Percentiles rank a stretch among this genome's conserved stretches.
Evolutionary conservation across 495 filamentous ascomycete species (phyloP).

Genomic region (Aspergillus nanangensis): DNA sequence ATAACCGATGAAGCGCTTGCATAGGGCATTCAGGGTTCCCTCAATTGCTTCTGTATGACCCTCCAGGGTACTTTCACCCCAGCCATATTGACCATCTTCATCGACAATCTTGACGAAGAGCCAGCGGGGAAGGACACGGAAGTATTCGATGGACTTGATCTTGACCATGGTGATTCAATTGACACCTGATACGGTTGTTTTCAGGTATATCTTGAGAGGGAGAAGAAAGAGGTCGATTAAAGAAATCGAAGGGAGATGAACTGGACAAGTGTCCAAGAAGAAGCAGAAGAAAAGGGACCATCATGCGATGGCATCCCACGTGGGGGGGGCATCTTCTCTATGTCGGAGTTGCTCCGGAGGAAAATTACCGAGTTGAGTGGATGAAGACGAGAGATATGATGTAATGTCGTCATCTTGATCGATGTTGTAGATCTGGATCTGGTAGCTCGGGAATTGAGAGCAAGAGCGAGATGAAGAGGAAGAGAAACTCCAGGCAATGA

Average conservation of each 20-base stretch:
- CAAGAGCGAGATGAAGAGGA: background rate
- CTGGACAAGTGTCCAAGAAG: background rate
- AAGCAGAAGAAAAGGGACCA: background rate
- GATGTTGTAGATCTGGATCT: background rate
- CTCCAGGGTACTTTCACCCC: constrained; percentile 76
- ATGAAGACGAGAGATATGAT: too few species aligned
- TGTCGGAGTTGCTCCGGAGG: background rate
- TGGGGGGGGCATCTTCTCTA: background rate
- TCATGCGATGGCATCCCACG: background rate
- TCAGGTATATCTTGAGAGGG: background rate
- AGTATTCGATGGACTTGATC: constrained; percentile 69
- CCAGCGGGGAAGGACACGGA: constrained; percentile 70
- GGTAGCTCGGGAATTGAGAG: background rate
- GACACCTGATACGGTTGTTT: too few species aligned
- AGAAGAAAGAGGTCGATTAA: background rate
- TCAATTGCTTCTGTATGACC: constrained; percentile 74
- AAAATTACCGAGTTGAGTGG: background rate
- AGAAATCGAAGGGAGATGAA: background rate
- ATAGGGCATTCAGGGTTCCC: constrained; percentile 66
- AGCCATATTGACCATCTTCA: constrained; percentile 59
- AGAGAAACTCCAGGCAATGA: too few species aligned
- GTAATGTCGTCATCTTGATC: background rate
- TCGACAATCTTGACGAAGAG: constrained; percentile 75
- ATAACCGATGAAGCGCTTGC: constrained; percentile 57
- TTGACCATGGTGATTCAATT: constrained; percentile 59